These are phyloP conservation scores for Iberis amara DNA, from an alignment of 441 rosid species.

Conservation along the genomic window DNA sequence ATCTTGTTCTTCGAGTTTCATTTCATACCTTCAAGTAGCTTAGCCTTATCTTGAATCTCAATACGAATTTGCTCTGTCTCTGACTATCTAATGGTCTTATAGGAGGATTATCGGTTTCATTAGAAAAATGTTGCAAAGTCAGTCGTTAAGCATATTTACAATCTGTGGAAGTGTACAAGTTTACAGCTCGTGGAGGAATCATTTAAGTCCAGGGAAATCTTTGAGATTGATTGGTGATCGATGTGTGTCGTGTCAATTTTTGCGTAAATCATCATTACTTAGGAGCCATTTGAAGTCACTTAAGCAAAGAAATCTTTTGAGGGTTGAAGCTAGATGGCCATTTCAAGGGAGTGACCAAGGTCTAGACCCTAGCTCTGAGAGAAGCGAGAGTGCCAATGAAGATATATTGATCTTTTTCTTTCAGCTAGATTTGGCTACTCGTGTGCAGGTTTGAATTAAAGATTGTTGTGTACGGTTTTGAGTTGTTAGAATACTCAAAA, in stretches of 20 bases:
- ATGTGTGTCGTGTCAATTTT: constrained; percentile 33
- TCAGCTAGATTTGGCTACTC: constrained; percentile 82
- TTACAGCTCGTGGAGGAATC: constrained; percentile 42
- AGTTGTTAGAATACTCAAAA: constrained; percentile 17
- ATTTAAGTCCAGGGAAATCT: constrained; percentile 34
- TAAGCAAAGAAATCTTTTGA: constrained; percentile 36
- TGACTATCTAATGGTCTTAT: constrained; percentile 14
- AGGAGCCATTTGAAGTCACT: constrained; percentile 27
- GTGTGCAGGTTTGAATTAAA: constrained; percentile 61
- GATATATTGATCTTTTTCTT: constrained; percentile 88
- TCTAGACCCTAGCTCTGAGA: constrained; percentile 57
- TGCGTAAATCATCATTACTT: constrained; percentile 30
- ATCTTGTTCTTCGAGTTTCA: not conserved
- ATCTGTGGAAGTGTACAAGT: constrained; percentile 38
- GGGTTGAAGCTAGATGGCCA: constrained; percentile 82
- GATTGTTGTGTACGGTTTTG: not conserved
- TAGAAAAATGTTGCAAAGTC: constrained; percentile 41
- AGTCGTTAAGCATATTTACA: constrained; percentile 45
- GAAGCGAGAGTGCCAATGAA: constrained; percentile 86
- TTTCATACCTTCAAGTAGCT: not conserved
- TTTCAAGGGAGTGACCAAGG: constrained; percentile 56
- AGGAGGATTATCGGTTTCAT: not conserved
- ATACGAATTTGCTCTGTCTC: not conserved
- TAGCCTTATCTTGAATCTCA: not conserved
- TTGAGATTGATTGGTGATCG: constrained; percentile 29